Evolutionary conservation across 2,329 filamentous ascomycete genomes (phyloP).

Genomic region (Cladorrhinum sp.): DNA sequence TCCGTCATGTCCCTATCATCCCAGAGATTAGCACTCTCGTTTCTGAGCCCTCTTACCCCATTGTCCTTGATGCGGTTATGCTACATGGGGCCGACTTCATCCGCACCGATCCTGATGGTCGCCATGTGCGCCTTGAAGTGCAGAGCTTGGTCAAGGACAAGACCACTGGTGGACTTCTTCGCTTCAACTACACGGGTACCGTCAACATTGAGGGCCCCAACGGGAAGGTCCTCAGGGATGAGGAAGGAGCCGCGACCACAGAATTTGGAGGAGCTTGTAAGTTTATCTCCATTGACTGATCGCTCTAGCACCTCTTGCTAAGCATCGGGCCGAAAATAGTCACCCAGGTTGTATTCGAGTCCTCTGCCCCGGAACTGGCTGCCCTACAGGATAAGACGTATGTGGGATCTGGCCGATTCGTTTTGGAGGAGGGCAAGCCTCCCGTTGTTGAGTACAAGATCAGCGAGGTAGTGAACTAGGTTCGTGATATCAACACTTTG

Average conservation of each 20-base stretch:
- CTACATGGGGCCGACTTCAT: conserved; percentile 42
- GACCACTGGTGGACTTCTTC: conserved; percentile 31
- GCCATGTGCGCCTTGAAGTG: conserved; percentile 40
- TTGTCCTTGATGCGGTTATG: conserved; percentile 38
- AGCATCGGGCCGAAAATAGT: conserved; percentile 23
- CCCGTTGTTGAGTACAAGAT: conserved; percentile 44
- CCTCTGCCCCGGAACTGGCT: conserved; percentile 26
- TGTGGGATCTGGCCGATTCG: conserved; percentile 41
- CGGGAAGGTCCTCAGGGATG: conserved; percentile 35
- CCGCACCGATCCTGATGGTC: conserved; percentile 36
- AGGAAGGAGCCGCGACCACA: conserved; percentile 37
- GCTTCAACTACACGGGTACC: conserved; percentile 39
- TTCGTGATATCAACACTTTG: neutral
- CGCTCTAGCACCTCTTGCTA: neutral
- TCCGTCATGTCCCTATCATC: conserved; percentile 32
- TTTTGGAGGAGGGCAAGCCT: conserved; percentile 39
- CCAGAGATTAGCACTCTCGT: conserved; percentile 30
- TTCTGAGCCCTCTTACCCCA: conserved; percentile 38
- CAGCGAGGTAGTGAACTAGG: conserved; percentile 36
- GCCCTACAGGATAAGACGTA: conserved; percentile 39
- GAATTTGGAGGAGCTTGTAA: conserved; percentile 39
- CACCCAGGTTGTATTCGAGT: conserved; percentile 38
- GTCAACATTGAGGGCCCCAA: conserved; percentile 32
- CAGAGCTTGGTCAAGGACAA: conserved; percentile 36
- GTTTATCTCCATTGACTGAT: conserved; percentile 17